Percentiles rank a stretch among this genome's conserved stretches.
Evolutionary conservation across 2,329 filamentous ascomycete genomes (phyloP).

Genomic region (Zasmidium citrigriseum): DNA sequence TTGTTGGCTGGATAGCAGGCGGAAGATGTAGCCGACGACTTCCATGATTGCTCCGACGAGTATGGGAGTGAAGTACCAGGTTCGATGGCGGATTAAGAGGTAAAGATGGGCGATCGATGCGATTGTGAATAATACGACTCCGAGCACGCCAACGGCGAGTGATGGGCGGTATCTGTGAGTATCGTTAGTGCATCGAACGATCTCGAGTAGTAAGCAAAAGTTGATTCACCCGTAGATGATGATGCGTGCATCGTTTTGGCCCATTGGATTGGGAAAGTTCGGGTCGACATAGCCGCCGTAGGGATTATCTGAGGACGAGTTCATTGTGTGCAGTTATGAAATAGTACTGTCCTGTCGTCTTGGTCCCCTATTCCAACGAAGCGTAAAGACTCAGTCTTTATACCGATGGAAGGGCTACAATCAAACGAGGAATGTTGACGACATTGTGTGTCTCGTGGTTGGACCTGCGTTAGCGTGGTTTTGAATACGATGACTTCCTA

Average conservation of each 20-base stretch:
- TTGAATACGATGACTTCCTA: background rate
- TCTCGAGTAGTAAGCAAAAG: background rate
- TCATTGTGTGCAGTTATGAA: background rate
- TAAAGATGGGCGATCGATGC: slow-evolving; percentile 42
- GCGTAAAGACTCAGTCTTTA: background rate
- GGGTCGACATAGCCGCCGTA: slow-evolving; percentile 51
- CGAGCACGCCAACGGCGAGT: slow-evolving; percentile 48
- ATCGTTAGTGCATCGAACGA: slow-evolving; percentile 20
- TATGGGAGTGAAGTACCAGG: slow-evolving; percentile 52
- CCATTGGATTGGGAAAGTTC: slow-evolving; percentile 52
- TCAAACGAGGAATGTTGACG: background rate
- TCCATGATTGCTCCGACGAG: slow-evolving; percentile 51
- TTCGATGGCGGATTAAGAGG: slow-evolving; percentile 38
- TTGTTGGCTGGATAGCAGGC: slow-evolving; percentile 50
- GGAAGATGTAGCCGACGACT: slow-evolving; percentile 53
- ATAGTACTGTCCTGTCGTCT: background rate
- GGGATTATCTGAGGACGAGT: background rate
- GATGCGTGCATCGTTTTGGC: slow-evolving; percentile 48
- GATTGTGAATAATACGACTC: slow-evolving; percentile 47
- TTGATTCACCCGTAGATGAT: slow-evolving; percentile 47
- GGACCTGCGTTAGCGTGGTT: no score
- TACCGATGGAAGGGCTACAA: background rate
- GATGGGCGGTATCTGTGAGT: slow-evolving; percentile 47
- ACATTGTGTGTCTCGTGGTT: no score
- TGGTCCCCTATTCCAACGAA: background rate